These are phyloP conservation scores for Kurtzmaniella quercitrusa DNA, from an alignment of 1,139 yeast genomes.

Conservation along the genomic window DNA sequence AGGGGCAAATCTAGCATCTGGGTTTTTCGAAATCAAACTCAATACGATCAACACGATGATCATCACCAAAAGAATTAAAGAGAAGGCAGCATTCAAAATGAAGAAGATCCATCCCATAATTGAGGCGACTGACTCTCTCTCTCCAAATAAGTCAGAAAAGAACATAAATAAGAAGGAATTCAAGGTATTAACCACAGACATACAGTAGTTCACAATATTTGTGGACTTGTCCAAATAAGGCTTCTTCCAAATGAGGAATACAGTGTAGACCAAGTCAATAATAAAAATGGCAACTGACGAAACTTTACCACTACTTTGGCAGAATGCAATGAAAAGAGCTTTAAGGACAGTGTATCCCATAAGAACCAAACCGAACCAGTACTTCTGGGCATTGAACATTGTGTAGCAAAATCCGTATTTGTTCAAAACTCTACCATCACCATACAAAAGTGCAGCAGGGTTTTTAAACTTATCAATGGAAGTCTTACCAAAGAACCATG, in stretches of 20 bases:
- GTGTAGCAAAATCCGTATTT: slow-evolving; percentile 78
- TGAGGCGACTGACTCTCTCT: slow-evolving; percentile 62
- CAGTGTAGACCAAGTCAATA: slow-evolving; percentile 59
- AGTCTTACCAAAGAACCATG: slow-evolving; percentile 49
- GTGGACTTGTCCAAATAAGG: slow-evolving; percentile 76
- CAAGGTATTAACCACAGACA: slow-evolving; percentile 59
- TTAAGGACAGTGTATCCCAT: slow-evolving; percentile 54
- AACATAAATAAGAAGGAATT: slow-evolving; percentile 73
- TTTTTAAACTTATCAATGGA: slow-evolving; percentile 55
- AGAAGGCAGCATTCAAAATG: slow-evolving; percentile 72
- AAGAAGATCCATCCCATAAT: slow-evolving; percentile 82
- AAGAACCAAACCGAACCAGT: slow-evolving; percentile 70
- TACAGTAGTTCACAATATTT: slow-evolving; percentile 60
- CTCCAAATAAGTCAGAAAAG: slow-evolving; percentile 70
- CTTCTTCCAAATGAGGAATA: slow-evolving; percentile 49
- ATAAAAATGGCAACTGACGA: slow-evolving; percentile 65
- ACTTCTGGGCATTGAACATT: slow-evolving; percentile 71
- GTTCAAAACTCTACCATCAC: slow-evolving; percentile 59
- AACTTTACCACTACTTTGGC: slow-evolving; percentile 67
- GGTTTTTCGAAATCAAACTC: slow-evolving; percentile 66
- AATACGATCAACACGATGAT: slow-evolving; percentile 55
- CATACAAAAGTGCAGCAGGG: slow-evolving; percentile 76
- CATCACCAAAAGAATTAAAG: slow-evolving; percentile 58
- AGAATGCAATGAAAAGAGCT: slow-evolving; percentile 61
- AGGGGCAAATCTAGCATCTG: slow-evolving; percentile 79